Conservation (phyloP, 2,329 filamentous ascomycete genomes). For the Zymoseptoria passerinii region DNA sequence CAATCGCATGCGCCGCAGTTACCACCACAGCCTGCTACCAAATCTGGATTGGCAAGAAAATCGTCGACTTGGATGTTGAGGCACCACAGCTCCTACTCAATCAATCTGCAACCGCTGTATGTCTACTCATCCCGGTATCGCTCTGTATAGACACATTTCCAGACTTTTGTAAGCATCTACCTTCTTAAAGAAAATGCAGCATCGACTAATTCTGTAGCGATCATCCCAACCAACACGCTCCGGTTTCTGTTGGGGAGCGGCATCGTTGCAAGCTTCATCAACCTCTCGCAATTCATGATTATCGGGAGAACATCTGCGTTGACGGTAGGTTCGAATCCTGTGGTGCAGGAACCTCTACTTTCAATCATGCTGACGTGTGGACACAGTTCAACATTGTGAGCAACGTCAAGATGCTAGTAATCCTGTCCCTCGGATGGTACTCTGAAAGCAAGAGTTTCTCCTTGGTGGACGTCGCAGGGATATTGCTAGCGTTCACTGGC, state of each 20-base stretch:
- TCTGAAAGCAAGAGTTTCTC: constrained; percentile 3
- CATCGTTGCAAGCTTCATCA: constrained; percentile 5
- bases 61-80: constrained; percentile 3
- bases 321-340: not conserved
- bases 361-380: not conserved
- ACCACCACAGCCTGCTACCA: constrained; percentile 7
- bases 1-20: constrained; percentile 2
- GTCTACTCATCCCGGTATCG: constrained; percentile 1
- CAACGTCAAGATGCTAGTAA: constrained; percentile 6
- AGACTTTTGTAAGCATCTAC: constrained; percentile 1
- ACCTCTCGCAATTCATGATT: constrained; percentile 7
- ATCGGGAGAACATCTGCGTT: constrained; percentile 5
- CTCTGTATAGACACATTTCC: constrained; percentile 1
- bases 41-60: constrained; percentile 9
- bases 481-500: not conserved
- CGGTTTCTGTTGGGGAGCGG: constrained; percentile 1
- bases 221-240: constrained; percentile 1
- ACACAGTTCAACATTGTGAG: constrained; percentile 4
- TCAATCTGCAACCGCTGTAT: constrained; percentile 2
- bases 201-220: not conserved
- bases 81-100: constrained; percentile 5
- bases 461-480: not conserved
- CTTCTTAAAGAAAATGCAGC: not conserved
- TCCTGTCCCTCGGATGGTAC: constrained; percentile 3
- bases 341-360: not conserved